Evolutionary conservation across 2,329 filamentous ascomycete species (phyloP).

Genomic region (Corniculantispora saksenae): DNA sequence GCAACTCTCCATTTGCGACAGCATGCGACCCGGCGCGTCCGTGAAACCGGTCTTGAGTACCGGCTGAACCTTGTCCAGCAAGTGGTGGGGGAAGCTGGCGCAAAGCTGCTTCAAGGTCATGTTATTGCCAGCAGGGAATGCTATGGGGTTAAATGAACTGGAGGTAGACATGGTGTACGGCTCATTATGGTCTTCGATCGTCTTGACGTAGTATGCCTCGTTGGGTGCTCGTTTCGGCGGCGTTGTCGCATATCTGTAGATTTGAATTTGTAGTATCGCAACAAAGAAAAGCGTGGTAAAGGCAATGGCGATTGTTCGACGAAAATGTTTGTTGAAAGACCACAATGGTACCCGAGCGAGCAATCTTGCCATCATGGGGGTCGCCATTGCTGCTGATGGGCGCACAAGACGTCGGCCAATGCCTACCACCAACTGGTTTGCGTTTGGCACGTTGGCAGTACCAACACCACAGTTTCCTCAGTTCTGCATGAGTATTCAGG

Average conservation of each 20-base stretch:
- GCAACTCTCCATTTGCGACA: constrained; percentile 51
- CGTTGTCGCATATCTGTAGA: not conserved
- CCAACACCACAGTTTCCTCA: no score
- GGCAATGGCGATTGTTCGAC: not conserved
- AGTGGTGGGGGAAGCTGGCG: constrained; percentile 29
- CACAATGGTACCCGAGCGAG: not conserved
- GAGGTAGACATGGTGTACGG: not conserved
- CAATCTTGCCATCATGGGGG: not conserved
- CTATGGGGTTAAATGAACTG: constrained; percentile 21
- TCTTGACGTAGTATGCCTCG: not conserved
- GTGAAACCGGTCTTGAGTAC: constrained; percentile 44
- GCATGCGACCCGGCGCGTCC: constrained; percentile 1
- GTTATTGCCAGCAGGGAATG: constrained; percentile 26
- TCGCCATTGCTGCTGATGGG: not conserved
- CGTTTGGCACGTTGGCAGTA: no score
- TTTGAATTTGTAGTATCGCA: not conserved
- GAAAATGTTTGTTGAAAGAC: not conserved
- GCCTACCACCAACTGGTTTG: no score
- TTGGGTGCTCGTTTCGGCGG: not conserved
- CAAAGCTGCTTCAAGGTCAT: constrained; percentile 28
- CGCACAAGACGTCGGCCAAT: no score
- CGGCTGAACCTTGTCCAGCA: constrained; percentile 29
- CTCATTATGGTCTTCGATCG: not conserved
- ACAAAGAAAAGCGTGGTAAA: not conserved
- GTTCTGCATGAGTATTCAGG: no score